Evolutionary conservation across 2,329 filamentous ascomycete species (phyloP), one percentile per base, ranked within the genome.

Genomic region (Hypomyces rosellus): DNA sequence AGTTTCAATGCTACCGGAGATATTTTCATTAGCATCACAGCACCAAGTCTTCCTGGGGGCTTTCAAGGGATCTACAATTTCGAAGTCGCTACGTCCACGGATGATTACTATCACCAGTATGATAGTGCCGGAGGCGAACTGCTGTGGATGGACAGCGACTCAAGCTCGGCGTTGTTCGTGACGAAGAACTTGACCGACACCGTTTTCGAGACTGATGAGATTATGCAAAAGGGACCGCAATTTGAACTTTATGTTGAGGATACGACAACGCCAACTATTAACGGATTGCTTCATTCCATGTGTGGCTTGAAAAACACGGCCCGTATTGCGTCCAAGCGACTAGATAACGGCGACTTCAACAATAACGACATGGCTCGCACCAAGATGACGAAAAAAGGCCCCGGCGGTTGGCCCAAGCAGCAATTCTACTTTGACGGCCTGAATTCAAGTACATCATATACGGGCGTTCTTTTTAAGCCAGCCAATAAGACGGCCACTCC

Each of bases 341-440:
- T 61, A 2, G 76, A 76, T 37, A 72, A 80, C 53, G 75, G 77
- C 49, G 74, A 71, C 42, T 65, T 69, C 16, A 65, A 70, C 34
- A 72, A 66, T n/a, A 65, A 69, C 30, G 71, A 66, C 53, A 67
- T 74, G 45, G 75, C 82, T 30, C 73, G 70, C 13, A 82, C 79
- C 41, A 75, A 79, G 37, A 87, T 95, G 75, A 91, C 84, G 2
- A 82, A 75, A 25, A 78, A 82, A 33, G 88, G 82, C 3, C 70
- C 76, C 1, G 82, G 81, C 3, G 80, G 80, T 46, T 74, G 84
- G 53, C 88, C 88, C 1, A 91, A 90, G 64, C 85, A 95, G 65
- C 89, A 96, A 61, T 96, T 99, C 65, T 89, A 92, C 59, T 76
- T 96, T 44, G 82, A 78, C 36, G 82, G 84, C 1, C 77, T 99